A percentile compares a stretch with the other conserved stretches of the same genome.
phyloP scores from a whole-genome alignment of 2,329 filamentous ascomycete genomes.

The Alternaria burnsii region DNA sequence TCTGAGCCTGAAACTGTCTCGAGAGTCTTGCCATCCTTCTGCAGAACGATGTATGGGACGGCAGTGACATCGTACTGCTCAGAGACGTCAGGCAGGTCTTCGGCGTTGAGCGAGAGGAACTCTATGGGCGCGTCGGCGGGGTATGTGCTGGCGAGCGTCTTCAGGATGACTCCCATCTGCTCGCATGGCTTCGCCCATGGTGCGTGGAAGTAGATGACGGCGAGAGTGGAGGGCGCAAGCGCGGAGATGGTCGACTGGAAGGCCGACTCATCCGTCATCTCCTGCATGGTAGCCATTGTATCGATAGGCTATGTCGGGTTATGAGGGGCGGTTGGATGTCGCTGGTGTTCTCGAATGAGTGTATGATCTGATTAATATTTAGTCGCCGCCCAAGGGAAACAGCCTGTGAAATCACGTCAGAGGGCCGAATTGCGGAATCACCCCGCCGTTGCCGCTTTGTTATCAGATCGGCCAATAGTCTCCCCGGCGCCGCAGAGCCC shows the following conservation, averaged over 20 bases:
- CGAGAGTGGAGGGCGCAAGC: conserved; percentile 75
- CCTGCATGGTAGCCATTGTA: conserved; percentile 67
- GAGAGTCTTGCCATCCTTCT: conserved; percentile 76
- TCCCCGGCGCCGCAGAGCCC: conserved; percentile 15
- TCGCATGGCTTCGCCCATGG: conserved; percentile 96
- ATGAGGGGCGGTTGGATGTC: not conserved
- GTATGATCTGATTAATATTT: conserved; percentile 18
- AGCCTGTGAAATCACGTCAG: conserved; percentile 15
- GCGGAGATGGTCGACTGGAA: conserved; percentile 75
- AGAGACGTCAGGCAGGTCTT: conserved; percentile 90
- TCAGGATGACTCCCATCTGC: conserved; percentile 89
- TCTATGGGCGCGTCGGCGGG: conserved; percentile 74
- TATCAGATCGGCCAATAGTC: conserved; percentile 26
- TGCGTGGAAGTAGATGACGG: conserved; percentile 93
- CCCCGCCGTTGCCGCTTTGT: conserved; percentile 12
- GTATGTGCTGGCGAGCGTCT: conserved; percentile 86
- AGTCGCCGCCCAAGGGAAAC: conserved; percentile 11
- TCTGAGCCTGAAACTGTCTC: conserved; percentile 92
- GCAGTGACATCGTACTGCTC: conserved; percentile 94
- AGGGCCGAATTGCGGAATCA: conserved; percentile 21
- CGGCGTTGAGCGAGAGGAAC: conserved; percentile 92
- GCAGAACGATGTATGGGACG: conserved; percentile 88
- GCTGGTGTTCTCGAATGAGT: not conserved
- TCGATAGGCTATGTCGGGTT: not conserved
- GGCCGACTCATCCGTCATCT: conserved; percentile 76